Conservation (phyloP, 2,329 filamentous ascomycete genomes). For the Pseudogymnoascus sp. region DNA sequence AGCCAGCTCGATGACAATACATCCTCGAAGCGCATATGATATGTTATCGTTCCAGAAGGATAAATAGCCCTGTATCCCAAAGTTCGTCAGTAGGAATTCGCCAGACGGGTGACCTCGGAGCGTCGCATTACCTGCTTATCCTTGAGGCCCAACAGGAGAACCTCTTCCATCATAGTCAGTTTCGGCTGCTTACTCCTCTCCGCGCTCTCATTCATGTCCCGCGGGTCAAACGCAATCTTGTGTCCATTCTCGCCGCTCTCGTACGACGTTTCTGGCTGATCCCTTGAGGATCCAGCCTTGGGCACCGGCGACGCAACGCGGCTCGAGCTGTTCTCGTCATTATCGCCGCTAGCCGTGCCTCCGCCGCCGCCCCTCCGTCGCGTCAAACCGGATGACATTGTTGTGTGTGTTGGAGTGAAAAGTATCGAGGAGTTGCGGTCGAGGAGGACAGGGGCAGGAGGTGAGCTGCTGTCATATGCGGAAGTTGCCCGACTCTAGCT, state of each 20-base stretch:
- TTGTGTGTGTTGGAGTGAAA: slow-evolving; percentile 11
- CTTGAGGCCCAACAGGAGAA: slow-evolving; percentile 88
- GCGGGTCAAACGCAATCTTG: slow-evolving; percentile 95
- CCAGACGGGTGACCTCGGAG: slow-evolving; percentile 10
- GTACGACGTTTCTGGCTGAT: slow-evolving; percentile 74
- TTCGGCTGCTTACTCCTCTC: slow-evolving; percentile 97
- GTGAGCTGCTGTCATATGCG: slow-evolving; percentile 5
- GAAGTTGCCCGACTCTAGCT: slow-evolving; percentile 6
- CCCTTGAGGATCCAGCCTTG: slow-evolving; percentile 50
- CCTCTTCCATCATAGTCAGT: slow-evolving; percentile 97
- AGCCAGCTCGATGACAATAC: slow-evolving; percentile 95
- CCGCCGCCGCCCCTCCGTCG: slow-evolving; percentile 59
- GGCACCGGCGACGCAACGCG: slow-evolving; percentile 60
- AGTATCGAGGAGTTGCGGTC: slow-evolving; percentile 7
- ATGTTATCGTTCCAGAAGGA: slow-evolving; percentile 99
- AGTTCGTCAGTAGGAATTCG: not conserved
- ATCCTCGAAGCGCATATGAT: slow-evolving; percentile 92
- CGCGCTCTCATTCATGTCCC: slow-evolving; percentile 93
- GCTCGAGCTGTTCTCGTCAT: slow-evolving; percentile 55
- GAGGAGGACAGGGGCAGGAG: slow-evolving; percentile 4
- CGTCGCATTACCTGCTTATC: slow-evolving; percentile 78
- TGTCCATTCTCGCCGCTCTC: slow-evolving; percentile 90
- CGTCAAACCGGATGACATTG: slow-evolving; percentile 49
- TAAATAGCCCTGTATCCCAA: slow-evolving; percentile 68
- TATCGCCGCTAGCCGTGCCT: slow-evolving; percentile 45